Evolutionary conservation across 495 filamentous ascomycete species (phyloP).

Genomic region (Penicillium longicatenatum): DNA sequence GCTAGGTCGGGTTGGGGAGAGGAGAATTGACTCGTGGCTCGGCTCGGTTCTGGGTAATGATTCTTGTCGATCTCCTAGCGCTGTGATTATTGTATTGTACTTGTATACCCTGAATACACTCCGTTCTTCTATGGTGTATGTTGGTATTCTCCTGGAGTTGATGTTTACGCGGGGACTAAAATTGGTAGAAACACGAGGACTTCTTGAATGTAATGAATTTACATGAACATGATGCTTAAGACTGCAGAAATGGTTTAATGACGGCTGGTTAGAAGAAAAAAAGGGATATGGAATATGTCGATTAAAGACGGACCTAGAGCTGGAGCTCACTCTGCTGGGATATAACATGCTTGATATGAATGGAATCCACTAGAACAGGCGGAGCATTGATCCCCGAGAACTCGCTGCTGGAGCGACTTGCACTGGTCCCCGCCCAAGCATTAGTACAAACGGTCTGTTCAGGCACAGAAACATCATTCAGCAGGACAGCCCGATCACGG

Average conservation of each 20-base stretch:
- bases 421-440: slow-evolving; percentile 39
- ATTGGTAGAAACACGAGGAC: no score
- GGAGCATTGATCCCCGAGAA: slow-evolving; percentile 8
- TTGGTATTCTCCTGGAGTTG: not conserved
- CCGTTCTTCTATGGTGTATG: slow-evolving; percentile 3
- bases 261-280: not conserved
- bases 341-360: slow-evolving; percentile 43
- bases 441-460: slow-evolving; percentile 36
- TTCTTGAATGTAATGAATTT: not conserved
- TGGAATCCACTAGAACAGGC: slow-evolving; percentile 23
- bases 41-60: not conserved
- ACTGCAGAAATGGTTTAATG: not conserved
- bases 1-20: not conserved
- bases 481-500: slow-evolving; percentile 15
- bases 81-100: slow-evolving; percentile 29
- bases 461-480: slow-evolving; percentile 24
- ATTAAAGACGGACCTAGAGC: slow-evolving; percentile 11
- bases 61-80: slow-evolving; percentile 5
- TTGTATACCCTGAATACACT: slow-evolving; percentile 36
- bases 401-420: slow-evolving; percentile 28
- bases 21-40: not conserved
- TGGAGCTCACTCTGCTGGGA: slow-evolving; percentile 41
- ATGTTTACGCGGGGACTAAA: no score
- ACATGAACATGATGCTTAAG: not conserved
- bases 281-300: not conserved